phyloP scores from a whole-genome alignment of 2,329 filamentous ascomycete species.

The Hypoxylon sp. region DNA sequence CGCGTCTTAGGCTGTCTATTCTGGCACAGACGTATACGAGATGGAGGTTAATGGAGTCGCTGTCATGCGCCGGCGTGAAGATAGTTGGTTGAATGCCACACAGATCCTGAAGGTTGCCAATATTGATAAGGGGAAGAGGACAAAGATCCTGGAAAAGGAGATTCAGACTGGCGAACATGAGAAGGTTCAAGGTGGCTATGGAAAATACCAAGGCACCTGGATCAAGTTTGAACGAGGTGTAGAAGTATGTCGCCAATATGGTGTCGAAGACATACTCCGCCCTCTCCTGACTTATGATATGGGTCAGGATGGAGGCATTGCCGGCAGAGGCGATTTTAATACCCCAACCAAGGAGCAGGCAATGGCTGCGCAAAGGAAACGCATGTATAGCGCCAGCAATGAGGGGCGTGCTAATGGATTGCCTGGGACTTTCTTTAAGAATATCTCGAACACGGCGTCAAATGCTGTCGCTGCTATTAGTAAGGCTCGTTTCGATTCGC shows the following conservation, averaged over 20 bases:
- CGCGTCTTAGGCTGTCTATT: conserved; percentile 81
- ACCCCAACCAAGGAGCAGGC: conserved; percentile 99
- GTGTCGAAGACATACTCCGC: conserved; percentile 81
- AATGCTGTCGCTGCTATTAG: conserved; percentile 96
- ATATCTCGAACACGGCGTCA: conserved; percentile 93
- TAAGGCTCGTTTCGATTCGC: conserved; percentile 94
- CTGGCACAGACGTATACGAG: conserved; percentile 96
- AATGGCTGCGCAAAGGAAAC: conserved; percentile 94
- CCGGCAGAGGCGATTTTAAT: conserved; percentile 83
- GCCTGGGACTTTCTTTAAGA: conserved; percentile 95
- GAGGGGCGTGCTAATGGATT: conserved; percentile 77
- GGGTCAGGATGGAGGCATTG: conserved; percentile 79
- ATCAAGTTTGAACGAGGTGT: conserved; percentile 93
- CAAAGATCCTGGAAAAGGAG: conserved; percentile 98
- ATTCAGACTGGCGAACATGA: conserved; percentile 97
- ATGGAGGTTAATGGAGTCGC: conserved; percentile 96
- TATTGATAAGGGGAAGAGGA: conserved; percentile 97
- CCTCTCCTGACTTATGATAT: conserved; percentile 86
- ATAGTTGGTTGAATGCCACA: conserved; percentile 97
- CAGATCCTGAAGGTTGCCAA: conserved; percentile 98
- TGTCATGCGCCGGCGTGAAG: conserved; percentile 94
- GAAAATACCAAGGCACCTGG: conserved; percentile 99
- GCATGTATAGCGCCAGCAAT: conserved; percentile 84
- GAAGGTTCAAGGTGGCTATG: conserved; percentile 98
- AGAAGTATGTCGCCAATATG: conserved; percentile 88